These are phyloP conservation scores for Rhodotorula diobovata DNA, from an alignment of 768 basidiomycete species.

Conservation along the genomic window DNA sequence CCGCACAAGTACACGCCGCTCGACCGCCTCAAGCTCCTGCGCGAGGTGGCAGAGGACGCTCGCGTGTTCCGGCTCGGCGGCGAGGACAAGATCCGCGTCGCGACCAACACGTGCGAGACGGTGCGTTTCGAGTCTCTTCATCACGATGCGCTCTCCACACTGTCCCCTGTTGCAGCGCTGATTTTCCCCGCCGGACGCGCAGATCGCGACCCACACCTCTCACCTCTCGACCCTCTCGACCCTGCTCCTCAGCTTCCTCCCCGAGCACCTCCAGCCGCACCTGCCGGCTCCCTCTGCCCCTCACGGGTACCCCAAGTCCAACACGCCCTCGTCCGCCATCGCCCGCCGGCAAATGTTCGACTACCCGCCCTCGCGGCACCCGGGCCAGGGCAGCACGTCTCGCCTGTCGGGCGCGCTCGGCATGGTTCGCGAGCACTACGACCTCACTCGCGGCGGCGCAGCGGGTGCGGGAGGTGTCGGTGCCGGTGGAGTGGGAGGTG, in stretches of 20 bases:
- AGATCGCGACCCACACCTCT: conserved; percentile 34
- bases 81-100: conserved; percentile 45
- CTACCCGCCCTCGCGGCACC: conserved; percentile 21
- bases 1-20: conserved; percentile 43
- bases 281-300: conserved; percentile 33
- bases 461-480: background rate
- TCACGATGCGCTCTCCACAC: background rate
- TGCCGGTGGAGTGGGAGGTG: background rate
- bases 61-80: conserved; percentile 41
- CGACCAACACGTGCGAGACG: conserved; percentile 44
- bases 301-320: conserved; percentile 26
- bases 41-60: conserved; percentile 92
- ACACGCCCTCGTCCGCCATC: conserved; percentile 7
- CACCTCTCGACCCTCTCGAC: conserved; percentile 37
- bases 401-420: conserved; percentile 15
- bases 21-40: conserved; percentile 76
- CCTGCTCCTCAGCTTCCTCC: conserved; percentile 38
- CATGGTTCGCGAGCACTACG: conserved; percentile 33
- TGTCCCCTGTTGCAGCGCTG: no score
- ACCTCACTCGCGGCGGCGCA: conserved; percentile 12
- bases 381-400: conserved; percentile 16
- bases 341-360: conserved; percentile 32
- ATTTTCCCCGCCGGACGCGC: background rate
- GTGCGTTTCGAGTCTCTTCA: conserved; percentile 1
- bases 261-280: conserved; percentile 34